Percentiles rank a stretch among this genome's conserved stretches.
phyloP scores from a whole-genome alignment of 1,139 yeast species.

The Yamadazyma trypodendri region DNA sequence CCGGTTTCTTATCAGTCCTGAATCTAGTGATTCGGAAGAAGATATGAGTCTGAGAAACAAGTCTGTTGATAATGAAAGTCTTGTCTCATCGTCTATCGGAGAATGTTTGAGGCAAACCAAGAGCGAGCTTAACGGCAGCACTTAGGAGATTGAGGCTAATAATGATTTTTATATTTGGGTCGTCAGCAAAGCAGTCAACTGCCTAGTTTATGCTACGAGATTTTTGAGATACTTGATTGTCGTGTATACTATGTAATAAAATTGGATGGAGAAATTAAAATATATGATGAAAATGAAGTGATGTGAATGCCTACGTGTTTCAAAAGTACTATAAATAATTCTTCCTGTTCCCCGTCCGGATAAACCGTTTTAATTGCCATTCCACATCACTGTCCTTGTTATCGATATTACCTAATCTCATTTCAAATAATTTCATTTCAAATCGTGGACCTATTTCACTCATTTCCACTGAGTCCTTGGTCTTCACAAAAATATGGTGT shows the following conservation, averaged over 20 bases:
- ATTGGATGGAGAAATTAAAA: slow-evolving; percentile 4
- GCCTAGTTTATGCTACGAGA: neutral
- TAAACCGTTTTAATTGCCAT: slow-evolving; percentile 92
- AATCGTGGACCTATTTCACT: slow-evolving; percentile 99
- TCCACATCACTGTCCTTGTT: slow-evolving; percentile 97
- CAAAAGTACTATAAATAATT: slow-evolving; percentile 56
- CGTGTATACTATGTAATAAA: slow-evolving; percentile 14
- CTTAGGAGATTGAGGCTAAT: too few species aligned
- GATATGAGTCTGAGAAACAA: slow-evolving; percentile 10
- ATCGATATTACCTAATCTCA: slow-evolving; percentile 86
- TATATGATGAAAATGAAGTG: neutral
- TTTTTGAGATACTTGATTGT: slow-evolving; percentile 4
- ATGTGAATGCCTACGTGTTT: neutral
- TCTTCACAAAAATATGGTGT: slow-evolving; percentile 90
- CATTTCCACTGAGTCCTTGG: slow-evolving; percentile 84
- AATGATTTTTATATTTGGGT: too few species aligned
- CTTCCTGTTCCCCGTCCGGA: slow-evolving; percentile 92
- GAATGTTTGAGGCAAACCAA: slow-evolving; percentile 41
- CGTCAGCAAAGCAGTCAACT: too few species aligned
- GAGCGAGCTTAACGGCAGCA: slow-evolving; percentile 27
- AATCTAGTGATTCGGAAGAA: slow-evolving; percentile 28
- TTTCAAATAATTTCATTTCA: slow-evolving; percentile 90
- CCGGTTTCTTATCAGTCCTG: slow-evolving; percentile 30
- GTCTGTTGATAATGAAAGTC: slow-evolving; percentile 27
- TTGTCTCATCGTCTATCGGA: slow-evolving; percentile 38